phyloP scores from a whole-genome alignment of 2,329 filamentous ascomycete genomes.

The Aureobasidium sp. region DNA sequence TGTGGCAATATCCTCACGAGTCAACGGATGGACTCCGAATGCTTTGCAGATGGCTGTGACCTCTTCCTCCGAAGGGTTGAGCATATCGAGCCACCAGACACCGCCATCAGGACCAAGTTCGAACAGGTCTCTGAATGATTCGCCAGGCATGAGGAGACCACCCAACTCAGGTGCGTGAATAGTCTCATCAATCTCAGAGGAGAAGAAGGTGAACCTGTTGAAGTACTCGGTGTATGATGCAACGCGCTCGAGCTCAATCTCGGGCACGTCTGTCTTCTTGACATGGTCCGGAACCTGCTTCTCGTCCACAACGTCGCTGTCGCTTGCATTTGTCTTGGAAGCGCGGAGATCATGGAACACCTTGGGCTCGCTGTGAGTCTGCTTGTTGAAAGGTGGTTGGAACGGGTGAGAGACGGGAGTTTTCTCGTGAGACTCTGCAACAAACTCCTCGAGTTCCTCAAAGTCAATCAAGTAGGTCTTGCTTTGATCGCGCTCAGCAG shows the following conservation, averaged over 20 bases:
- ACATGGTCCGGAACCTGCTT: slow-evolving; percentile 29
- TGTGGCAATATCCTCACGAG: slow-evolving; percentile 89
- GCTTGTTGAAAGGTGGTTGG: slow-evolving; percentile 18
- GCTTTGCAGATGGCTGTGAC: slow-evolving; percentile 82
- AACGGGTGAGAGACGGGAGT: slow-evolving; percentile 37
- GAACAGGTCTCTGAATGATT: slow-evolving; percentile 84
- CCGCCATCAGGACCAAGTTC: slow-evolving; percentile 60
- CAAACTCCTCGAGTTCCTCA: slow-evolving; percentile 87
- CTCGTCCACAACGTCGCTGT: slow-evolving; percentile 27
- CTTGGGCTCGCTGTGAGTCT: slow-evolving; percentile 25
- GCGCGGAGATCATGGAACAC: slow-evolving; percentile 55
- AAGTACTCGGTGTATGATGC: slow-evolving; percentile 29
- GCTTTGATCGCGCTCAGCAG: slow-evolving; percentile 60
- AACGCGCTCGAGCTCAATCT: slow-evolving; percentile 18
- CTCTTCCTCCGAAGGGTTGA: slow-evolving; percentile 82
- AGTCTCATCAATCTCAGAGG: slow-evolving; percentile 85
- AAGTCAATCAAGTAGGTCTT: slow-evolving; percentile 81
- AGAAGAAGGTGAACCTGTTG: slow-evolving; percentile 94
- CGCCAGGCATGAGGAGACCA: slow-evolving; percentile 79
- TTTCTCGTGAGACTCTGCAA: slow-evolving; percentile 49
- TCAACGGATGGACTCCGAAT: slow-evolving; percentile 91
- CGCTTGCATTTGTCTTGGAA: slow-evolving; percentile 13
- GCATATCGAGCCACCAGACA: slow-evolving; percentile 98
- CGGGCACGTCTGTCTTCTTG: slow-evolving; percentile 19
- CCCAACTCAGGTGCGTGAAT: slow-evolving; percentile 85